Base-by-base conservation (phyloP, 1,284 basidiomycete species). In the Cryptococcus maquisensis region DNA sequence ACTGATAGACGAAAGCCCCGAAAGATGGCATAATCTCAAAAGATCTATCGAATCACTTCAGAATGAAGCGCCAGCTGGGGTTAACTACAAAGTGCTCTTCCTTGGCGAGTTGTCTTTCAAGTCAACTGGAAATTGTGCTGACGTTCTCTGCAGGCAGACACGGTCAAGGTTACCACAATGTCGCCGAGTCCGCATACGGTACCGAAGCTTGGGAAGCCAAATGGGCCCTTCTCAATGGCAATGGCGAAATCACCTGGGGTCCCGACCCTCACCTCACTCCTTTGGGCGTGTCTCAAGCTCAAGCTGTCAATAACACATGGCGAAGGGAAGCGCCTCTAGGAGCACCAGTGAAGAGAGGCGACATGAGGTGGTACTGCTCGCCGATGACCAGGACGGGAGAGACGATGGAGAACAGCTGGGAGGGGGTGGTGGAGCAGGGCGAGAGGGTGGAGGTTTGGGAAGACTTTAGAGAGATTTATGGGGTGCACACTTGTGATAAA, bases 221-320 rank as follows among this genome's bases (percentile, higher is more conserved):
- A 62, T 92, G 85, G 84, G 81, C 87, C 0, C 83, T 81, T 63
- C 67, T 86, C 20, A 77, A 86, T 45, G 84, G 84, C 0, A 87
- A 94, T 63, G 86, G 79, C 12, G 81, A 86, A 51, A 76, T 90
- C 10, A 79, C 77, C 1, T 92, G 90, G 89, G 89, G 88, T 35
- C 88, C 90, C 15, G 90, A 93, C 69, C 83, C 90, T 0, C 78
- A 81, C 28, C 81, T 93, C 24, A 92, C 90, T 0, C 70, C 78
- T 0, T 67, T 84, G 3, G 90, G 90, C 1, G 76, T 82, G 44
- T 60, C 72, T 0, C 88, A 93, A 74, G 90, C 88, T 0, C 60
- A 67, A 20, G 77, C 69, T 3, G 63, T 84, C 0, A 79, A 81
- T 23, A 62, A 59, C 0, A 80, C 79, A 2, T 92, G 88, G 89